Conservation (phyloP, 176 grass and related monocot species). For the Zoysia pacifica region DNA sequence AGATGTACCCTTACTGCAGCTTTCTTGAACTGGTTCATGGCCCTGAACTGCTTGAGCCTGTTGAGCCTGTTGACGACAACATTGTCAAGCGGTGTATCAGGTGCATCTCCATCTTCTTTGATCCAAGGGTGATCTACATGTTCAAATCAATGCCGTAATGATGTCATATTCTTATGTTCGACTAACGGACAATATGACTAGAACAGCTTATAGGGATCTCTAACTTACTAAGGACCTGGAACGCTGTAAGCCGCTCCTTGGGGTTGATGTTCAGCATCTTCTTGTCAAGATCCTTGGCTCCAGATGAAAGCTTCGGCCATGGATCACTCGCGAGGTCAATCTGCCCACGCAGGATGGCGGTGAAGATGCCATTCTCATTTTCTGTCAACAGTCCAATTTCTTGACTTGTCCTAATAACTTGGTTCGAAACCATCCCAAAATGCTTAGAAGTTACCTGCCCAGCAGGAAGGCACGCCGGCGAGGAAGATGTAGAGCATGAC, state of each 20-base stretch:
- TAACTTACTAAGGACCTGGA: constrained; percentile 77
- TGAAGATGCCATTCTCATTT: constrained; percentile 74
- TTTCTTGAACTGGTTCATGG: background rate
- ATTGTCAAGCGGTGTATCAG: constrained; percentile 74
- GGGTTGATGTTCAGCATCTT: constrained; percentile 80
- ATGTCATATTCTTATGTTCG: background rate
- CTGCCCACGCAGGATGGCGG: constrained; percentile 63
- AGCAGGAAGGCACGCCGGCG: no score
- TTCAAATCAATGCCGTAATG: background rate
- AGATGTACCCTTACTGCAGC: constrained; percentile 61
- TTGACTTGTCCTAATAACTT: no score
- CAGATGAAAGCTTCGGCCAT: constrained; percentile 63
- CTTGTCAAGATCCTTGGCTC: constrained; percentile 64
- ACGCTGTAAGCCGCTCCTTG: constrained; percentile 65
- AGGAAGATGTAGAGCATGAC: background rate
- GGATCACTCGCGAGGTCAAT: constrained; percentile 65
- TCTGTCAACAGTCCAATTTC: constrained; percentile 14
- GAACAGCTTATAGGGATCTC: background rate
- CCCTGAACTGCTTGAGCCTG: constrained; percentile 29
- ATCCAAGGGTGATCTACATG: constrained; percentile 84
- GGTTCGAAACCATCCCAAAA: no score
- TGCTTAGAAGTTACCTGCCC: no score
- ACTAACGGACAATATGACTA: background rate
- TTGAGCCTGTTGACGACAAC: constrained; percentile 75
- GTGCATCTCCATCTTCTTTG: constrained; percentile 30